phyloP scores from a whole-genome alignment of 345 rosid genomes.

The Brassica carinata region DNA sequence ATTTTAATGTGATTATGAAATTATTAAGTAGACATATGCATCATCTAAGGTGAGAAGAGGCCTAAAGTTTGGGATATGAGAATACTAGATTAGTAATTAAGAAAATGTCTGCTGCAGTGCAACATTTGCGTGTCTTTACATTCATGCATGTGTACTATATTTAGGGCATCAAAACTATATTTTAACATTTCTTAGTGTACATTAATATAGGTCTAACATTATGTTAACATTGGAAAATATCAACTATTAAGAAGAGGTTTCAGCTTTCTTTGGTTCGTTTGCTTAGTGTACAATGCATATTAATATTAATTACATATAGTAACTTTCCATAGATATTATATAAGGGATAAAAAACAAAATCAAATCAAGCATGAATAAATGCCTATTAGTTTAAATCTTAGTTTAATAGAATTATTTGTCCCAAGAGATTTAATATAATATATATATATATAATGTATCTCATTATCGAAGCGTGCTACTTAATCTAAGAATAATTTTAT shows the following conservation, averaged over 20 bases:
- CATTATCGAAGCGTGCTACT: too few species aligned
- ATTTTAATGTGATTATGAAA: conserved; percentile 14
- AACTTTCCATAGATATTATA: background rate
- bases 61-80: conserved; percentile 33
- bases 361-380: too few species aligned
- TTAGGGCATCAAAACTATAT: conserved; percentile 6
- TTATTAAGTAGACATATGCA: background rate
- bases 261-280: background rate
- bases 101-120: conserved; percentile 25
- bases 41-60: conserved; percentile 9
- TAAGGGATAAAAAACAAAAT: too few species aligned
- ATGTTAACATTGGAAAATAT: background rate
- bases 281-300: background rate
- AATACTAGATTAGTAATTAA: conserved; percentile 26
- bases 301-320: background rate
- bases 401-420: too few species aligned
- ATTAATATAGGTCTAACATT: background rate
- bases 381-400: too few species aligned
- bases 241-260: background rate
- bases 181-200: background rate
- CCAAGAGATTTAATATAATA: too few species aligned
- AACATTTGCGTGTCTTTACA: conserved; percentile 36
- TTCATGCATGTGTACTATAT: conserved; percentile 21
- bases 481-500: too few species aligned
- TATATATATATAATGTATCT: too few species aligned